A percentile compares a stretch with the other conserved stretches of the same genome.
phyloP scores from a whole-genome alignment of 164 flowering plant species.

The Annona cherimola region DNA sequence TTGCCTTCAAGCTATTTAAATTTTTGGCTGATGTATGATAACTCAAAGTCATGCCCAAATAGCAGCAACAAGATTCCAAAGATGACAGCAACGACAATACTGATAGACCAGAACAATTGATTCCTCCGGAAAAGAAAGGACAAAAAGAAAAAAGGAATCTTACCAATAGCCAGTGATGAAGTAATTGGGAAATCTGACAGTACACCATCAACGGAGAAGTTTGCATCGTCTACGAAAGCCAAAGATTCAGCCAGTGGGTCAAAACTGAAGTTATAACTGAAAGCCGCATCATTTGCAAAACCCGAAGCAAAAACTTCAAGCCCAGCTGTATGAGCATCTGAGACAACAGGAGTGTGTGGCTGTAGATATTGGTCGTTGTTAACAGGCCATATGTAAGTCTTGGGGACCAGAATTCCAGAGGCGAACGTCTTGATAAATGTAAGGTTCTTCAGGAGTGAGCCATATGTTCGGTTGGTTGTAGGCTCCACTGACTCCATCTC shows the following conservation, averaged over 20 bases:
- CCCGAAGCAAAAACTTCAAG: constrained; percentile 74
- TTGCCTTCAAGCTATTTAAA: not conserved
- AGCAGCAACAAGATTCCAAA: not conserved
- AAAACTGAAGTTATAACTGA: constrained; percentile 72
- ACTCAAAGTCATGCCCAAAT: not conserved
- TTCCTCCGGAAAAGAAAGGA: too few relatives aligned
- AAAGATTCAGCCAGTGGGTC: constrained; percentile 73
- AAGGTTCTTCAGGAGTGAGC: constrained; percentile 64
- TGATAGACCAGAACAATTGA: not conserved
- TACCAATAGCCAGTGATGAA: constrained; percentile 68
- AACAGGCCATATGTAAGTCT: constrained; percentile 79
- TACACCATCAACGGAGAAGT: constrained; percentile 87
- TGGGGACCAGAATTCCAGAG: constrained; percentile 83
- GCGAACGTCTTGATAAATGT: constrained; percentile 77
- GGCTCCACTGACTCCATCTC: constrained; percentile 42
- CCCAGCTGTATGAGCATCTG: constrained; percentile 73
- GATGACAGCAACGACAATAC: not conserved
- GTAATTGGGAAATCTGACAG: constrained; percentile 79
- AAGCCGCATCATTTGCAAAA: constrained; percentile 58
- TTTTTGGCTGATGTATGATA: not conserved
- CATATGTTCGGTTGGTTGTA: constrained; percentile 72
- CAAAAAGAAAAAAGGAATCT: not conserved
- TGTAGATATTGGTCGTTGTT: constrained; percentile 33
- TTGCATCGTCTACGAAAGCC: constrained; percentile 61
- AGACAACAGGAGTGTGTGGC: constrained; percentile 62